phyloP scores from a whole-genome alignment of 306 rosid genomes.

The Quercus ilex region DNA sequence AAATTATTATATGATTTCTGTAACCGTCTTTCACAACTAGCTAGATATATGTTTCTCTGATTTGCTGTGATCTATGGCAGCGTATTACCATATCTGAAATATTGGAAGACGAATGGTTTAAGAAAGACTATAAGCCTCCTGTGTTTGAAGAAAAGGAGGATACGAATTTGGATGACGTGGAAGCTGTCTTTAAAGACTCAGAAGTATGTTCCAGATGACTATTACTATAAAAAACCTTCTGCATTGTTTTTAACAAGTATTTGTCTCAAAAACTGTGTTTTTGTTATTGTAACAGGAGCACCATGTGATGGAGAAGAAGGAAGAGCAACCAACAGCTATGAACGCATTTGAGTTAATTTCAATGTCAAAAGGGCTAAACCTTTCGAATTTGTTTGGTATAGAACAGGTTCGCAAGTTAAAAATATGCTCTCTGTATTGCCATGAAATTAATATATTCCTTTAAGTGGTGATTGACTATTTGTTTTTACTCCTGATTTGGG shows the following conservation, averaged over 20 bases:
- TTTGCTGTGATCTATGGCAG: slow-evolving; percentile 45
- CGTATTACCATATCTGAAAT: slow-evolving; percentile 77
- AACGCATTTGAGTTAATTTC: slow-evolving; percentile 96
- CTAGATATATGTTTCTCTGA: slow-evolving; percentile 17
- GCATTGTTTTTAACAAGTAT: slow-evolving; percentile 8
- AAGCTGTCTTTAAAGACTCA: slow-evolving; percentile 93
- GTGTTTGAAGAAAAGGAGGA: slow-evolving; percentile 77
- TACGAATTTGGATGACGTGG: slow-evolving; percentile 86
- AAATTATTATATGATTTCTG: neutral
- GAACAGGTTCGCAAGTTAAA: slow-evolving; percentile 63
- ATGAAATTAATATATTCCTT: slow-evolving; percentile 2
- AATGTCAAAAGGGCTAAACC: slow-evolving; percentile 95
- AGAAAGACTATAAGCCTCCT: slow-evolving; percentile 77
- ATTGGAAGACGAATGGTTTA: slow-evolving; percentile 89
- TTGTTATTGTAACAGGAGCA: slow-evolving; percentile 61
- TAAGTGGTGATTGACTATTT: neutral
- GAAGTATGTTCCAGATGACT: slow-evolving; percentile 62
- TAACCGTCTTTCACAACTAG: slow-evolving; percentile 1
- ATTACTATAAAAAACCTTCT: neutral
- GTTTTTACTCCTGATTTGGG: neutral
- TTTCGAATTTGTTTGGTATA: slow-evolving; percentile 77
- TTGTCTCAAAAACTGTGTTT: slow-evolving; percentile 18
- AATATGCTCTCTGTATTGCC: slow-evolving; percentile 4
- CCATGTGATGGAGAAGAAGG: slow-evolving; percentile 91
- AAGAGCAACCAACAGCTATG: slow-evolving; percentile 89